Base-by-base conservation (phyloP, 2,329 filamentous ascomycete genomes). In the Aspergillus fumigatiaffinis region DNA sequence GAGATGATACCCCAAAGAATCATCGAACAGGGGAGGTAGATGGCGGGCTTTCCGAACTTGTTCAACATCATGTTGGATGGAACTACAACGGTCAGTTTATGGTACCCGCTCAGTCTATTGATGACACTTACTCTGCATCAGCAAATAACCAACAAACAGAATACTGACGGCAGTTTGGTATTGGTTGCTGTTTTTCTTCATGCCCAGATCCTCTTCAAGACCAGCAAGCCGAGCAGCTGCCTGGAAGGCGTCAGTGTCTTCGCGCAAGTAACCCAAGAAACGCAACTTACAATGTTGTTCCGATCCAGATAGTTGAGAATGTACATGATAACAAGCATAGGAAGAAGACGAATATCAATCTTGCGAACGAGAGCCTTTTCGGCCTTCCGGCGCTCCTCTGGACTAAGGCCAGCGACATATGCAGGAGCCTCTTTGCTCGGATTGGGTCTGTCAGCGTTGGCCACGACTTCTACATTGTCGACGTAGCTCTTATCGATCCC, bases 291-390 rank as follows among this genome's bases (percentile, higher is more conserved):
- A 55, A 86, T 84, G 56, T 85, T 84, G 65, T 84, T 85, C 46
- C 80, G 76, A 62, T 86, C 84, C 12, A 88, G 73, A 71, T 90
- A 91, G 74, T 91, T 91, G 76, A 89, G 80, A 69, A 91, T 89
- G 67, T 91, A 91, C 76, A 91, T 89, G 62, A 91, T 71, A 50
- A 91, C 84, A 56, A 91, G 77, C 73, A 86, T 86, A 0, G 87
- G 87, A 64, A 91, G 77, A 71, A 91, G 58, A 52, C 88, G 81
- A 21, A 81, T 65, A 68, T 92, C 89, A 54, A 92, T 85, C 75
- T 91, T 92, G 63, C 85, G 82, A 71, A 85, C 82, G 65, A 92
- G 75, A 38, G 77, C 80, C 57, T 74, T 78, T 68, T 91, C 87
- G 1, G 84, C 76, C 14, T 69, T 67, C 0, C 68, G 67, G 12